Conservation (phyloP, 1,284 basidiomycete genomes). For the Trichosporon faecale region DNA sequence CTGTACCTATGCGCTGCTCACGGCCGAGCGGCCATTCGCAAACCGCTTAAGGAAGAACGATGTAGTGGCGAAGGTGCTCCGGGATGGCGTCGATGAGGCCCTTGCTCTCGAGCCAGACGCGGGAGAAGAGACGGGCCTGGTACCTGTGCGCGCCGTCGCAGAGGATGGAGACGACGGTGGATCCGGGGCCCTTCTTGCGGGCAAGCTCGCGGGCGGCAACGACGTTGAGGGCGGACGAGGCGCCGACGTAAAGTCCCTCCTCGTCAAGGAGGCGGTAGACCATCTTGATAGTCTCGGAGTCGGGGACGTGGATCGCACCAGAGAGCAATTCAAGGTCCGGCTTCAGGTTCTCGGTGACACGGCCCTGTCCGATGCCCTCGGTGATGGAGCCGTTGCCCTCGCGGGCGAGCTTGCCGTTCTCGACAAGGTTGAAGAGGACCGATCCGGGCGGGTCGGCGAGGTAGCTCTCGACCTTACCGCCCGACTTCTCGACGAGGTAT, state of each 20-base stretch:
- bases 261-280: constrained; percentile 87
- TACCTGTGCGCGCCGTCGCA: constrained; percentile 56
- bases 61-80: constrained; percentile 75
- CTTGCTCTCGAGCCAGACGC: constrained; percentile 86
- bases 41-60: constrained; percentile 65
- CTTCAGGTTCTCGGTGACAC: constrained; percentile 89
- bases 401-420: constrained; percentile 74
- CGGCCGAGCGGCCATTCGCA: neutral
- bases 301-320: constrained; percentile 81
- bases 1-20: neutral
- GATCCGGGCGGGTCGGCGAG: constrained; percentile 95
- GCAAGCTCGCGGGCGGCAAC: constrained; percentile 89
- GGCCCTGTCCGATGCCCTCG: constrained; percentile 98
- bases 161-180: constrained; percentile 75
- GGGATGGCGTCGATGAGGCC: constrained; percentile 77
- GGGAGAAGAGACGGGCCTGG: constrained; percentile 93
- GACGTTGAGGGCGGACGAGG: constrained; percentile 91
- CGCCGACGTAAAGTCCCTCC: constrained; percentile 95
- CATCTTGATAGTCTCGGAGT: constrained; percentile 88
- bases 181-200: constrained; percentile 71
- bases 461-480: constrained; percentile 81
- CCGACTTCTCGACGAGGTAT: constrained; percentile 78
- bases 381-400: constrained; percentile 84
- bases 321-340: constrained; percentile 77
- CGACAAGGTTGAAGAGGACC: constrained; percentile 82